These are phyloP conservation scores for Edaphochlamys debaryana DNA, from an alignment of 139 green algal genomes.

Conservation along the genomic window DNA sequence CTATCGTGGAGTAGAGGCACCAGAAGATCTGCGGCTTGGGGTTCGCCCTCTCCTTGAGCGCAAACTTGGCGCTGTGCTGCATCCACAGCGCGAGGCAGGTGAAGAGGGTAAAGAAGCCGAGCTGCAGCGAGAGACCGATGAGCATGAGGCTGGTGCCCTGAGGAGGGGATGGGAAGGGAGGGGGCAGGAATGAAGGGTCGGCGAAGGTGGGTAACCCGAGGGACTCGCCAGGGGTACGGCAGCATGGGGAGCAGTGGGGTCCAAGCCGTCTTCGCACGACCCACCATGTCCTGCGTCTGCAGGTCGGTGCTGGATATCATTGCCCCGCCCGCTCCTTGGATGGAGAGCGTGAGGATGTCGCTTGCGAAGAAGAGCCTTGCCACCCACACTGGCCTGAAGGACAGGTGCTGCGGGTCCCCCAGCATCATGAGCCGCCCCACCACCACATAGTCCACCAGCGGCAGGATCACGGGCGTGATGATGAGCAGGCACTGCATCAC, in stretches of 20 bases:
- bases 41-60: not conserved
- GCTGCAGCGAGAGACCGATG: slow-evolving; percentile 33
- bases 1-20: slow-evolving; percentile 48
- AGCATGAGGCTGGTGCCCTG: not conserved
- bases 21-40: not conserved
- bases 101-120: slow-evolving; percentile 54
- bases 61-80: slow-evolving; percentile 4
- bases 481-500: slow-evolving; percentile 47
- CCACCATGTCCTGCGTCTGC: not conserved
- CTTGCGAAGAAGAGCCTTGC: slow-evolving; percentile 16
- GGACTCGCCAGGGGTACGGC: too few species aligned
- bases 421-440: slow-evolving; percentile 40
- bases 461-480: slow-evolving; percentile 47
- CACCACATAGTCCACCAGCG: slow-evolving; percentile 44
- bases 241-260: too few species aligned
- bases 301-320: not conserved
- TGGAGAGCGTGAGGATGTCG: slow-evolving; percentile 27
- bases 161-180: too few species aligned
- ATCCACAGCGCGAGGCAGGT: slow-evolving; percentile 28
- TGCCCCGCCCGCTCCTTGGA: slow-evolving; percentile 21
- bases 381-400: not conserved
- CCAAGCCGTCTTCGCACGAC: too few species aligned
- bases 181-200: too few species aligned
- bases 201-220: too few species aligned
- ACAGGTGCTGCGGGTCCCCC: not conserved